Percentiles rank a stretch among this genome's conserved stretches.
Evolutionary conservation across 2,329 filamentous ascomycete genomes (phyloP).

Genomic region (Penicillium italicum): DNA sequence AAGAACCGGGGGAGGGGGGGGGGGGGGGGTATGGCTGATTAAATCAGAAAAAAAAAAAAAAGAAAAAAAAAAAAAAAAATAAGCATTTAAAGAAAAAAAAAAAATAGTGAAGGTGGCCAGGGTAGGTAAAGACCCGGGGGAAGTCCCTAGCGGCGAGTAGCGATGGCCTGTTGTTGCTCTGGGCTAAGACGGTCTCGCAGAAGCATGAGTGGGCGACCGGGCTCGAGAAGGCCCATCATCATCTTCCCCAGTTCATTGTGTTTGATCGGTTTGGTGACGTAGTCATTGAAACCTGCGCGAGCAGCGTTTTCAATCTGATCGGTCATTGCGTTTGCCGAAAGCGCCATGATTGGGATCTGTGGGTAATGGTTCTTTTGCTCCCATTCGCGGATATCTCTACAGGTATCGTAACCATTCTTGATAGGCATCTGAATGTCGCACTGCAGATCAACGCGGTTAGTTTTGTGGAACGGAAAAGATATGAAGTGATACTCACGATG

Average conservation of each 20-base stretch:
- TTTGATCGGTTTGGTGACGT: constrained; percentile 50
- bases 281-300: constrained; percentile 48
- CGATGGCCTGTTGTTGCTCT: constrained; percentile 15
- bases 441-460: constrained; percentile 23
- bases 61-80: too few relatives aligned
- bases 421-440: constrained; percentile 52
- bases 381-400: constrained; percentile 46
- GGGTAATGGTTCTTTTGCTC: constrained; percentile 46
- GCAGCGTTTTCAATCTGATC: constrained; percentile 48
- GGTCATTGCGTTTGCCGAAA: constrained; percentile 50
- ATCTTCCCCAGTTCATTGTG: constrained; percentile 49
- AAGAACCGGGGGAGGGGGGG: too few relatives aligned
- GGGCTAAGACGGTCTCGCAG: constrained; percentile 39
- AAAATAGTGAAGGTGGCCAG: neutral
- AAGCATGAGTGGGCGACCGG: constrained; percentile 41
- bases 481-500: constrained; percentile 36
- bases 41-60: too few relatives aligned
- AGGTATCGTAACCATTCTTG: constrained; percentile 50
- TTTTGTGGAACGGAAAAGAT: neutral
- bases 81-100: too few relatives aligned
- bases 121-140: neutral
- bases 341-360: constrained; percentile 49
- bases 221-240: constrained; percentile 49
- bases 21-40: too few relatives aligned
- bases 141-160: constrained; percentile 14